Conservation (phyloP, 78 protist species). For the Dictyostelium brefeldianum region DNA sequence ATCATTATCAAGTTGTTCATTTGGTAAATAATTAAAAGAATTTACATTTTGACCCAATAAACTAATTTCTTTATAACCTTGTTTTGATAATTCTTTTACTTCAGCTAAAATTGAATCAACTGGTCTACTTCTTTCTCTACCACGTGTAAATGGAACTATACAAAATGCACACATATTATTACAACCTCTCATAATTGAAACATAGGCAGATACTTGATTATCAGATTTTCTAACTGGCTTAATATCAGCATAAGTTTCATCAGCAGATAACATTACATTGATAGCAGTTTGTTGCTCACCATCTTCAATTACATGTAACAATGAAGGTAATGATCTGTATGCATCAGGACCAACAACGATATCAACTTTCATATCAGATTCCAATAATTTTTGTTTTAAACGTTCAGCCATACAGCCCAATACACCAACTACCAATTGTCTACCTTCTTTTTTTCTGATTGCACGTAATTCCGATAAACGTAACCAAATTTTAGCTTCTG, state of each 20-base stretch:
- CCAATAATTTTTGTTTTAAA: constrained; percentile 87
- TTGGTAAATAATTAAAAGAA: constrained; percentile 82
- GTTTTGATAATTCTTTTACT: constrained; percentile 56
- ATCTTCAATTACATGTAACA: constrained; percentile 71
- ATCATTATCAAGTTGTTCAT: neutral
- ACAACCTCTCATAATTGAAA: constrained; percentile 93
- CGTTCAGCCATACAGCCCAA: constrained; percentile 97
- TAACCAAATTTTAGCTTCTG: constrained; percentile 92
- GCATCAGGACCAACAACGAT: constrained; percentile 95
- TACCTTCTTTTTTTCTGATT: constrained; percentile 13
- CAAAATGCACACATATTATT: constrained; percentile 98
- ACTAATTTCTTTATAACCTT: constrained; percentile 84
- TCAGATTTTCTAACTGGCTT: constrained; percentile 90
- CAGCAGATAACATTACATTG: constrained; percentile 91
- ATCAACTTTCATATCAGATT: constrained; percentile 81
- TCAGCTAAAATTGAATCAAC: constrained; percentile 87
- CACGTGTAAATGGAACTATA: constrained; percentile 97
- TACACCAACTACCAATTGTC: constrained; percentile 61
- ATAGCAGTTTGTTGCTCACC: constrained; percentile 66
- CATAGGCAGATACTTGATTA: constrained; percentile 79
- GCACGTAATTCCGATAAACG: constrained; percentile 70
- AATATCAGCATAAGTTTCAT: constrained; percentile 97
- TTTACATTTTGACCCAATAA: constrained; percentile 98
- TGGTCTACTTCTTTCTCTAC: constrained; percentile 92
- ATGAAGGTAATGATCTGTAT: constrained; percentile 93